Conservation (phyloP, 192 early-diverging fungal species). For the Oehlia diaphana region DNA sequence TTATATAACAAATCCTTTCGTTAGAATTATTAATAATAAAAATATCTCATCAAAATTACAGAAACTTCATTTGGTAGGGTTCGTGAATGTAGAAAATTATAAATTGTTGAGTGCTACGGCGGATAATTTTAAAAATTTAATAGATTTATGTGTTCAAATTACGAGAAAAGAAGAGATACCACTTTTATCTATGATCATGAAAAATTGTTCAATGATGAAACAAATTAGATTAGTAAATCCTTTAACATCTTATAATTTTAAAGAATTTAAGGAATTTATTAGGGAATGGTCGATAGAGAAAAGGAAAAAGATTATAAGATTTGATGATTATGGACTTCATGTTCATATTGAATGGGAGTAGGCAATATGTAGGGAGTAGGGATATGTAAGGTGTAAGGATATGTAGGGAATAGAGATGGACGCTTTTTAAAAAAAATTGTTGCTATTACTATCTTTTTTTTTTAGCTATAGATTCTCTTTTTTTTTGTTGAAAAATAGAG, state of each 20-base stretch:
- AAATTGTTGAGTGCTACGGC: background rate
- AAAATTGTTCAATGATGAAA: background rate
- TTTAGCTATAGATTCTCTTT: too few species aligned
- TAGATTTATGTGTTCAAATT: background rate
- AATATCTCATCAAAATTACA: background rate
- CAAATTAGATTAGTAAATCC: background rate
- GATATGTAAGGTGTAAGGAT: too few species aligned
- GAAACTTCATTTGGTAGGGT: background rate
- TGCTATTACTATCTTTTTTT: too few species aligned
- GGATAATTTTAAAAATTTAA: background rate
- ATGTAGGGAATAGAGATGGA: too few species aligned
- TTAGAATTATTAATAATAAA: background rate
- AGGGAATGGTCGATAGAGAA: background rate
- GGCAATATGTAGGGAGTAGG: too few species aligned
- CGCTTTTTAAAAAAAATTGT: too few species aligned
- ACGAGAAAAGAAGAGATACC: background rate
- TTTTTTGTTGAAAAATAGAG: too few species aligned
- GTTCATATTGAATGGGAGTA: background rate
- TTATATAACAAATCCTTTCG: background rate
- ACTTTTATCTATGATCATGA: background rate
- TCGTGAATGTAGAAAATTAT: background rate
- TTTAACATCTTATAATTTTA: background rate
- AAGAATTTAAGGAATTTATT: background rate
- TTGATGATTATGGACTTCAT: background rate
- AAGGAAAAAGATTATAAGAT: background rate